phyloP scores from a whole-genome alignment of 192 early-diverging fungal genomes.

The Rhizophagus clarus region DNA sequence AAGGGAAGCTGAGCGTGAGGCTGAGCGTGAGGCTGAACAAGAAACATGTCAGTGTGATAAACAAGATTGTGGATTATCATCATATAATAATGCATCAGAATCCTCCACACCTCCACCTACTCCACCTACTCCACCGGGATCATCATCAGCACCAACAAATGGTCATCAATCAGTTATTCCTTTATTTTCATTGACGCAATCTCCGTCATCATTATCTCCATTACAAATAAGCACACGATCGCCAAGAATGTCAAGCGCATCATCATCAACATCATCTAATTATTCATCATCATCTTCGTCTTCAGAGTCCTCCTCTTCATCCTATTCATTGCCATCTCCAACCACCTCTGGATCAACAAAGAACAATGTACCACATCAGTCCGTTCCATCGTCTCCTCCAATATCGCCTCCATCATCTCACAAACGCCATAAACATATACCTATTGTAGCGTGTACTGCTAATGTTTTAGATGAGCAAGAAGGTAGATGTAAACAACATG shows the following conservation, averaged over 20 bases:
- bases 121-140: not conserved
- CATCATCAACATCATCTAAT: not conserved
- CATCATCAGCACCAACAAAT: not conserved
- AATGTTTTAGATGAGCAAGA: not conserved
- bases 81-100: not conserved
- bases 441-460: conserved; percentile 3
- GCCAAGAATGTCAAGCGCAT: not conserved
- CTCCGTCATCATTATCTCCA: not conserved
- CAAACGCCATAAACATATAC: not conserved
- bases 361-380: not conserved
- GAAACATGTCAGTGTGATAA: not conserved
- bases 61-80: not conserved
- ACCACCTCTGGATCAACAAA: not conserved
- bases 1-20: conserved; percentile 1
- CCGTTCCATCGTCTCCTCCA: not conserved
- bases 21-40: not conserved
- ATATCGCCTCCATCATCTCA: not conserved
- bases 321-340: not conserved
- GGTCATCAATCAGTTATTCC: too few species aligned
- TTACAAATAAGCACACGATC: not conserved
- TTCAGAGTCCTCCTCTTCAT: not conserved
- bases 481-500: not conserved
- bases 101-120: not conserved
- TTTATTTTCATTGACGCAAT: too few species aligned
- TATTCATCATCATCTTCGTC: not conserved